These are phyloP conservation scores for Emydomyces testavorans DNA, from an alignment of 2,329 filamentous ascomycete species.

Conservation along the genomic window DNA sequence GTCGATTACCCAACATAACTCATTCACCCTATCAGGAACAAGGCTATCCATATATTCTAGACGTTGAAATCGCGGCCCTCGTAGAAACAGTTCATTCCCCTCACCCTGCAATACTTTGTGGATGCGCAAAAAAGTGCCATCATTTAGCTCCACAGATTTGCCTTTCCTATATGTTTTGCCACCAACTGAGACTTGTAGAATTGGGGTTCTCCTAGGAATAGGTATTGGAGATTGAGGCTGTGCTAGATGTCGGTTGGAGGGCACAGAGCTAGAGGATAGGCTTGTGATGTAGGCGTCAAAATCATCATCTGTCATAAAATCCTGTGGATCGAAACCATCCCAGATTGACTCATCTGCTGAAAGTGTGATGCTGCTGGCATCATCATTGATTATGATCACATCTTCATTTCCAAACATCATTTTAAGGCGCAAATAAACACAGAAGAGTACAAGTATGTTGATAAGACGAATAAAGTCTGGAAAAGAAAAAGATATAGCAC, in stretches of 20 bases:
- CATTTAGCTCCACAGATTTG: conserved; percentile 29
- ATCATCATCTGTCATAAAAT: conserved; percentile 23
- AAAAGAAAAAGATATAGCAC: not conserved
- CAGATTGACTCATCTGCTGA: not conserved
- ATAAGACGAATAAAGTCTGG: not conserved
- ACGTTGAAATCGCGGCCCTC: conserved; percentile 30
- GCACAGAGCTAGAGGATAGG: conserved; percentile 6
- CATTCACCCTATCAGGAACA: conserved; percentile 33
- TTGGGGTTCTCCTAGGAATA: not conserved
- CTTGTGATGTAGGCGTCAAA: conserved; percentile 17
- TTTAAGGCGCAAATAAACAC: not conserved
- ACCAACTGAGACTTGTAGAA: conserved; percentile 16
- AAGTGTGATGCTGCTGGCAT: conserved; percentile 7
- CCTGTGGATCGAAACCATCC: conserved; percentile 14
- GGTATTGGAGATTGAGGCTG: not conserved
- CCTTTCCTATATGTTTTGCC: conserved; percentile 21
- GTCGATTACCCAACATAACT: conserved; percentile 34
- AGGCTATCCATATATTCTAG: conserved; percentile 25
- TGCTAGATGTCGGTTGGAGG: not conserved
- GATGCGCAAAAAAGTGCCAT: conserved; percentile 35
- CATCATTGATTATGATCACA: conserved; percentile 3
- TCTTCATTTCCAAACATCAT: not conserved
- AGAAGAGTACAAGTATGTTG: not conserved
- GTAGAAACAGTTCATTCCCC: conserved; percentile 24
- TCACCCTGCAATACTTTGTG: conserved; percentile 25